phyloP scores from a whole-genome alignment of 345 rosid genomes.

The Aethionema arabicum region DNA sequence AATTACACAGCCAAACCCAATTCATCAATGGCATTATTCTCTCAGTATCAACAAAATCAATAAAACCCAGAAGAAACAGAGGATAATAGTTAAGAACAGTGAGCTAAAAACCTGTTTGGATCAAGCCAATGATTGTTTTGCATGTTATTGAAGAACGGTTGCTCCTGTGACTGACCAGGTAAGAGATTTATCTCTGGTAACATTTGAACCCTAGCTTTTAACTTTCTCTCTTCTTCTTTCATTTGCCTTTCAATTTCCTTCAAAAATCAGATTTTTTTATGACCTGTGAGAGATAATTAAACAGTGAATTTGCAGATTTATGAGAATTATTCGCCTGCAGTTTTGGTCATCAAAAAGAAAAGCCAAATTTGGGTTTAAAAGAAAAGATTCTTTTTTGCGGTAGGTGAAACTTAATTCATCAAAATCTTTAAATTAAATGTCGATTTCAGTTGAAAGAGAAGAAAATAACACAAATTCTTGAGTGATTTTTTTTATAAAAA shows the following conservation, averaged over 20 bases:
- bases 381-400: background rate
- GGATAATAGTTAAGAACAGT: background rate
- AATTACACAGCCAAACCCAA: background rate
- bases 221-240: conserved; percentile 10
- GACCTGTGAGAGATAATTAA: conserved; percentile 1
- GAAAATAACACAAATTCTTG: background rate
- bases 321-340: background rate
- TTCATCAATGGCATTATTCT: conserved; percentile 4
- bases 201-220: conserved; percentile 13
- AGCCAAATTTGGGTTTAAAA: background rate
- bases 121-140: conserved; percentile 12
- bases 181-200: conserved; percentile 1
- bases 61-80: conserved; percentile 9
- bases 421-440: conserved; percentile 7
- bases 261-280: conserved; percentile 12
- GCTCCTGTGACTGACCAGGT: conserved; percentile 5
- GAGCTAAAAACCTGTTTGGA: conserved; percentile 22
- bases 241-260: conserved; percentile 20
- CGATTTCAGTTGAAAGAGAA: background rate
- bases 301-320: conserved; percentile 14
- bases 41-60: background rate
- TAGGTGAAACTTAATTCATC: conserved; percentile 24
- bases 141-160: conserved; percentile 6
- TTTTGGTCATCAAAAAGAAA: conserved; percentile 4
- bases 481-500: background rate